A percentile compares a stretch with the other conserved stretches of the same genome.
Conservation (phyloP, 2,329 filamentous ascomycete species). For the Sordariomycetes sp. region DNA sequence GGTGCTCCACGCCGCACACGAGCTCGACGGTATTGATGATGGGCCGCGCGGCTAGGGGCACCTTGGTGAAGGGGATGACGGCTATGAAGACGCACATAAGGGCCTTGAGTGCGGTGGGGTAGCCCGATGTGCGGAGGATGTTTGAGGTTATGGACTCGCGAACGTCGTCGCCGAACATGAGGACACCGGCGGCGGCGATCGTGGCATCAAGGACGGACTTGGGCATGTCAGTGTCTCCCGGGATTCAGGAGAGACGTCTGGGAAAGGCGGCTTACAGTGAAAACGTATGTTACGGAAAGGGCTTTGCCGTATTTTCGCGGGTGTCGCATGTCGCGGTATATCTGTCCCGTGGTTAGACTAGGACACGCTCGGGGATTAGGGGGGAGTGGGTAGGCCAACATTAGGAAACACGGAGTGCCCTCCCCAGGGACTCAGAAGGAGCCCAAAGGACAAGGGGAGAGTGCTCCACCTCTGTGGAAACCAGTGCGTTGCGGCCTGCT, state of each 20-base stretch:
- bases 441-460: slow-evolving; percentile 76
- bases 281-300: slow-evolving; percentile 71
- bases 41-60: slow-evolving; percentile 82
- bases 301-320: slow-evolving; percentile 70
- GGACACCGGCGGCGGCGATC: slow-evolving; percentile 72
- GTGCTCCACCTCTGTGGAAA: slow-evolving; percentile 82
- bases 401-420: slow-evolving; percentile 71
- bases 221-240: not conserved
- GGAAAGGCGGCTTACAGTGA: slow-evolving; percentile 50
- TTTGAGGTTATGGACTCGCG: slow-evolving; percentile 86
- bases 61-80: slow-evolving; percentile 90
- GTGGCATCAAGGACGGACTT: slow-evolving; percentile 70
- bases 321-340: slow-evolving; percentile 56
- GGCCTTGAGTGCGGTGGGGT: slow-evolving; percentile 63
- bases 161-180: slow-evolving; percentile 93
- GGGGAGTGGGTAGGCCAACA: slow-evolving; percentile 30
- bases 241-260: not conserved
- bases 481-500: slow-evolving; percentile 70
- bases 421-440: slow-evolving; percentile 70
- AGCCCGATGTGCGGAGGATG: slow-evolving; percentile 64
- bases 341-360: slow-evolving; percentile 21
- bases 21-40: slow-evolving; percentile 81
- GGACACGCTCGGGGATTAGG: not conserved
- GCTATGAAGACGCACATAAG: slow-evolving; percentile 78
- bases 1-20: slow-evolving; percentile 58